These are phyloP conservation scores for Inga oerstediana DNA, from an alignment of 306 rosid genomes.

Conservation along the genomic window DNA sequence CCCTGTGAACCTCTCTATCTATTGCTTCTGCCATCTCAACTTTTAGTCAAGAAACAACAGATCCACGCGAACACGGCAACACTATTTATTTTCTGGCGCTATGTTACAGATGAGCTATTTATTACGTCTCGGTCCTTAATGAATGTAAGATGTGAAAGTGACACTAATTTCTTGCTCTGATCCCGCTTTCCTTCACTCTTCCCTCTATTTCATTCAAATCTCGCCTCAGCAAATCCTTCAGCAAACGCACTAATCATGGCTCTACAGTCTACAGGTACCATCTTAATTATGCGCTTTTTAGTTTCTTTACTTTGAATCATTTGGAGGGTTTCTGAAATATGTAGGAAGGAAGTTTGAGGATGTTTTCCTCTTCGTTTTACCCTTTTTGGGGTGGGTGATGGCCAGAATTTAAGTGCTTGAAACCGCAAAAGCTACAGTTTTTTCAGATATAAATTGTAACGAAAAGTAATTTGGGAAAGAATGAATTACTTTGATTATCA, in stretches of 20 bases:
- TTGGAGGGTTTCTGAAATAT: constrained; percentile 14
- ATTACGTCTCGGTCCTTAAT: too few species aligned
- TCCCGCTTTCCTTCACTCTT: constrained; percentile 28
- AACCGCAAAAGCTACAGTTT: not conserved
- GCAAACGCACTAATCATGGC: constrained; percentile 46
- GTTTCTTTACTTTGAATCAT: constrained; percentile 16
- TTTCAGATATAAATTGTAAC: not conserved
- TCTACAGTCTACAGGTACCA: constrained; percentile 47
- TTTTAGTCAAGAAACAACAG: too few species aligned
- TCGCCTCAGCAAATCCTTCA: not conserved
- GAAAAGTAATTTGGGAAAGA: too few species aligned
- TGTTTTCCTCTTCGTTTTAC: not conserved
- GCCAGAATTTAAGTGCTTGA: not conserved
- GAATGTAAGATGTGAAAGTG: constrained; percentile 37
- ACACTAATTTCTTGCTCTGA: constrained; percentile 35
- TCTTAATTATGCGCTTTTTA: not conserved
- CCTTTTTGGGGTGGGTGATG: constrained; percentile 9
- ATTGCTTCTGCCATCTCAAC: too few species aligned
- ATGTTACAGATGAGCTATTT: too few species aligned
- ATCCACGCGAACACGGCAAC: too few species aligned
- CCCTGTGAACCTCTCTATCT: too few species aligned
- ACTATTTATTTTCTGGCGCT: too few species aligned
- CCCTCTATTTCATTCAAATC: constrained; percentile 18
- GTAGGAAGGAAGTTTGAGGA: not conserved
- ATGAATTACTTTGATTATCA: too few species aligned